A percentile compares a stretch with the other conserved stretches of the same genome.
Conservation (phyloP, 2,329 filamentous ascomycete species). For the Fusarium annulatum region DNA sequence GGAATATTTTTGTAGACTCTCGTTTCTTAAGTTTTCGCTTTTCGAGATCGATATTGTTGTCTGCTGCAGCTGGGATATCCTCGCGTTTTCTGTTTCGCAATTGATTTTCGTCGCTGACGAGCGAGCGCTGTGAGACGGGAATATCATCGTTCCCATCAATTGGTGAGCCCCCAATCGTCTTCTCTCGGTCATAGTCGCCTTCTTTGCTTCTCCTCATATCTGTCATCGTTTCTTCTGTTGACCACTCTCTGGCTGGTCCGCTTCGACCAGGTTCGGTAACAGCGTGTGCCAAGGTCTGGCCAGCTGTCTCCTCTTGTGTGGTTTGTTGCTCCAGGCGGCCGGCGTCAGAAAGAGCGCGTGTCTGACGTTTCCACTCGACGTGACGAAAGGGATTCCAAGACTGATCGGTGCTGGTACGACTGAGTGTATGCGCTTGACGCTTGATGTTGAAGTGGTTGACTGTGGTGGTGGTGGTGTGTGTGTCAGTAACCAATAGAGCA, state of each 20-base stretch:
- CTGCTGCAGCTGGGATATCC: conserved; percentile 20
- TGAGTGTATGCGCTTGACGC: conserved; percentile 56
- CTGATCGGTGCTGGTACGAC: conserved; percentile 53
- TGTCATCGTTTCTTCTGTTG: conserved; percentile 42
- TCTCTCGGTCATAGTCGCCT: conserved; percentile 25
- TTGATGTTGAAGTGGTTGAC: conserved; percentile 61
- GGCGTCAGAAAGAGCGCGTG: conserved; percentile 44
- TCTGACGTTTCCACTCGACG: conserved; percentile 50
- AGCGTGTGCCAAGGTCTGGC: conserved; percentile 51
- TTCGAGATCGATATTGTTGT: conserved; percentile 37
- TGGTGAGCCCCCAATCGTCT: conserved; percentile 27
- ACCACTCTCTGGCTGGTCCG: conserved; percentile 40
- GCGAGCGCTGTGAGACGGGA: conserved; percentile 31
- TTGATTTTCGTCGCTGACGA: conserved; percentile 33
- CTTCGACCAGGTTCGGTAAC: conserved; percentile 48
- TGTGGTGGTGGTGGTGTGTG: conserved; percentile 34
- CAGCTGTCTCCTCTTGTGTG: conserved; percentile 34
- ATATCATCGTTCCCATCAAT: conserved; percentile 35
- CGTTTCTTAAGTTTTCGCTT: conserved; percentile 52
- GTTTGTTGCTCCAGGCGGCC: conserved; percentile 48
- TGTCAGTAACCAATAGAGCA: neutral
- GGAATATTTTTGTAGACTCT: conserved; percentile 57
- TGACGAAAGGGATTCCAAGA: conserved; percentile 59
- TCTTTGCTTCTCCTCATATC: conserved; percentile 27
- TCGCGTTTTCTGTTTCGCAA: conserved; percentile 49